Percentiles rank a stretch among this genome's conserved stretches.
phyloP scores from a whole-genome alignment of 2,329 filamentous ascomycete species.

The Stagonosporopsis tanaceti region DNA sequence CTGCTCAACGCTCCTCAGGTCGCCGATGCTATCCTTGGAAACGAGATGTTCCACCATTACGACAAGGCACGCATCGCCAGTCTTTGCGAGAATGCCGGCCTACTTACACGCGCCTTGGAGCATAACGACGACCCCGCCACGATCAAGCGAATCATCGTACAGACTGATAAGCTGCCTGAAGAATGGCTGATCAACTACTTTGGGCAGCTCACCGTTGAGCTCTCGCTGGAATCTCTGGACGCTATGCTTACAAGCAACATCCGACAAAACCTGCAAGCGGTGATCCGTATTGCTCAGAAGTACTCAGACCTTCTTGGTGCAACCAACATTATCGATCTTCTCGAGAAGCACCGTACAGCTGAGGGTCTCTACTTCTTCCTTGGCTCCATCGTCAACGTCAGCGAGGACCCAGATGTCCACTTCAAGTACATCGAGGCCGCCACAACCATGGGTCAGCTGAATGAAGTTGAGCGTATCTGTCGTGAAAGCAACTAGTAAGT shows the following conservation, averaged over 20 bases:
- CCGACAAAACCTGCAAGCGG: conserved; percentile 92
- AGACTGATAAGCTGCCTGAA: conserved; percentile 84
- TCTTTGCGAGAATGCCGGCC: conserved; percentile 90
- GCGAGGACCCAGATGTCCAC: conserved; percentile 91
- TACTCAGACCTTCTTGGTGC: conserved; percentile 94
- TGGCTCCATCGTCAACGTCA: conserved; percentile 96
- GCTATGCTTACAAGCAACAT: conserved; percentile 98
- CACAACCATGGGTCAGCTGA: conserved; percentile 90
- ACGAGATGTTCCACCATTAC: conserved; percentile 98
- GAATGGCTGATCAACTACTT: conserved; percentile 96
- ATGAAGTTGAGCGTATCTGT: conserved; percentile 96
- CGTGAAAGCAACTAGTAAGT: conserved; percentile 73
- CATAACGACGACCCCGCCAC: conserved; percentile 90
- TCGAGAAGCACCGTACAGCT: conserved; percentile 97
- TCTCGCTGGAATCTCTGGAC: conserved; percentile 91
- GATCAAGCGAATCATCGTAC: conserved; percentile 89
- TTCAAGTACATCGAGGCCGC: conserved; percentile 99
- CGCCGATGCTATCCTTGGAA: conserved; percentile 95
- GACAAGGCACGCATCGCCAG: conserved; percentile 88
- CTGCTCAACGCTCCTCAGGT: conserved; percentile 95
- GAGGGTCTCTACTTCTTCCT: conserved; percentile 99
- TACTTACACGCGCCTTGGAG: conserved; percentile 77
- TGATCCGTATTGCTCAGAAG: conserved; percentile 95
- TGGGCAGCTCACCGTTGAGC: conserved; percentile 91
- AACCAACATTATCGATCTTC: conserved; percentile 86